These are phyloP conservation scores for Beauveria brongniartii DNA, from an alignment of 2,329 filamentous ascomycete species.

Conservation along the genomic window DNA sequence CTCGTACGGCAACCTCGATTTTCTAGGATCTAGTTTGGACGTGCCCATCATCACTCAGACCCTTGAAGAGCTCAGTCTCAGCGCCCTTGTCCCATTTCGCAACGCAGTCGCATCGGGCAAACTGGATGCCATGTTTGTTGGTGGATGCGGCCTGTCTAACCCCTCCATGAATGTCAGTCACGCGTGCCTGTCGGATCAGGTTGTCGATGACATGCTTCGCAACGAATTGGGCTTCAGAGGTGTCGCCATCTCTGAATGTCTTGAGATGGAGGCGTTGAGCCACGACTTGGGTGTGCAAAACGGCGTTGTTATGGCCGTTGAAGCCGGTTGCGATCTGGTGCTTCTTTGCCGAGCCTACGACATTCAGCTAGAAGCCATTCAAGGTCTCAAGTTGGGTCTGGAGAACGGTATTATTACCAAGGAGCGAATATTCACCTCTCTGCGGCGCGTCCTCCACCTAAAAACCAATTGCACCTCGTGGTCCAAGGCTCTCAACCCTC, in stretches of 20 bases:
- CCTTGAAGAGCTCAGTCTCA: slow-evolving; percentile 84
- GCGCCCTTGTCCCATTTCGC: slow-evolving; percentile 81
- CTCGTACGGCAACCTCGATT: slow-evolving; percentile 91
- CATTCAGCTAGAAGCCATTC: slow-evolving; percentile 85
- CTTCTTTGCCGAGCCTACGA: slow-evolving; percentile 82
- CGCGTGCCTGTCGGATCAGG: slow-evolving; percentile 85
- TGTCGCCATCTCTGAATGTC: slow-evolving; percentile 87
- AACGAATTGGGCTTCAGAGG: slow-evolving; percentile 84
- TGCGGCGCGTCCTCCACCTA: slow-evolving; percentile 68
- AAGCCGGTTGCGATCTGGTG: slow-evolving; percentile 88
- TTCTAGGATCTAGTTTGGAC: slow-evolving; percentile 81
- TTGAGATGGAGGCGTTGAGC: slow-evolving; percentile 94
- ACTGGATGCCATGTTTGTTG: slow-evolving; percentile 91
- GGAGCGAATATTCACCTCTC: slow-evolving; percentile 69
- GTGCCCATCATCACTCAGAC: slow-evolving; percentile 96
- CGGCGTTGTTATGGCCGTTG: slow-evolving; percentile 94
- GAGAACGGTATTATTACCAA: slow-evolving; percentile 85
- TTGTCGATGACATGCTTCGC: slow-evolving; percentile 83
- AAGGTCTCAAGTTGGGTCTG: slow-evolving; percentile 78
- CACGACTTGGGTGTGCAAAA: slow-evolving; percentile 96
- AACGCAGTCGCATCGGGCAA: slow-evolving; percentile 77
- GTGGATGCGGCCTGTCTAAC: slow-evolving; percentile 86
- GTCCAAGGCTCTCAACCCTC: slow-evolving; percentile 83
- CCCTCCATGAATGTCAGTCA: slow-evolving; percentile 92
- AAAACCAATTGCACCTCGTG: slow-evolving; percentile 84